Evolutionary conservation across 202 grass and related monocot species (phyloP), one percentile per base, ranked within the genome.

Genomic region (Zizania palustris): DNA sequence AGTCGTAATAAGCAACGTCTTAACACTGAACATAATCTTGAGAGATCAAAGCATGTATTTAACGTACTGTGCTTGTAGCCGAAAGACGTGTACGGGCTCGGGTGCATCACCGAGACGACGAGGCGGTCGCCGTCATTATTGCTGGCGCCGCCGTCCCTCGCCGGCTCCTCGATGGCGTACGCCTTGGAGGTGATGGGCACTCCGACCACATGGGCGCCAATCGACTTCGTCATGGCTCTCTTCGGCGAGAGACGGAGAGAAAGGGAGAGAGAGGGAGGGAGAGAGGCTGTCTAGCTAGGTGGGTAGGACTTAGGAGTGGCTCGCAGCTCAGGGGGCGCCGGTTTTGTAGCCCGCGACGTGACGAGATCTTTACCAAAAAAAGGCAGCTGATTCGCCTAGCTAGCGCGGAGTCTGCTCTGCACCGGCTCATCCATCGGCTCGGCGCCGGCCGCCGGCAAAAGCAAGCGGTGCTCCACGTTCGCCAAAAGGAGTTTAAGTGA

Each of bases 351-450:
- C 19, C 5, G 67, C 61, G 57, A 13, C 9, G 69, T 69, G 82
- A 58, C 15, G 88, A 80, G 69, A 80, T 85, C 82, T 90, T 33
- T 28, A 15, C 71, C 46, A 18, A 75, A 73, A 90, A 61, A 13
- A 4, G 19, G 3, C 72, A n/a, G 40, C 4, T 56, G 67, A 79
- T 85, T 28, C 46, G 70, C 1, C n/a, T 28, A 28, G 51, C 46
- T n/a, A 15, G 51, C 69, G 60, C 75, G 34, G 85, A 91, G 85
- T 93, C 91, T 88, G 83, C 85, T 93, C 91, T 88, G 83, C 85
- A 74, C 18, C 18, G 45, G 73, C 68, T 93, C 85, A 85, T 77
- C 73, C 67, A 85, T 77, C 73, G 72, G 74, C 65, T n/a, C n/a
- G n/a, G n/a, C n/a, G n/a, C n/a, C n/a, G n/a, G n/a, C n/a, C n/a